Evolutionary conservation across 2,329 filamentous ascomycete species (phyloP).

Genomic region (Fusarium sacchari): DNA sequence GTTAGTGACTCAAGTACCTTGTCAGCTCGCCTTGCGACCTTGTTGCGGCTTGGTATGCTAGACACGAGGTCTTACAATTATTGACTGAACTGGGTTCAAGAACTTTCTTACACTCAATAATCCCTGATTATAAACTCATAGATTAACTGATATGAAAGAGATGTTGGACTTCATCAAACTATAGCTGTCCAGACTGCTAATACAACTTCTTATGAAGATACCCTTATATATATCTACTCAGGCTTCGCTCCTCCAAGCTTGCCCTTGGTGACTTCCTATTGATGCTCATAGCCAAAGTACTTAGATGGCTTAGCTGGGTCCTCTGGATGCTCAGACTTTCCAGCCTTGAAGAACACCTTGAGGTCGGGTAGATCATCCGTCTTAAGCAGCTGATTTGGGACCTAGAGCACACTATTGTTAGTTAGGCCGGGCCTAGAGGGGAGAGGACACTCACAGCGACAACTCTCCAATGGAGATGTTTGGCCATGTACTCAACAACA

Average conservation of each 20-base stretch:
- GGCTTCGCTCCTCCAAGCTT: background rate
- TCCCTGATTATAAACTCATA: too few species aligned
- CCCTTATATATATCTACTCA: background rate
- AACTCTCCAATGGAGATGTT: background rate
- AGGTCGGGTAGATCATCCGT: background rate
- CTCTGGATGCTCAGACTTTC: background rate
- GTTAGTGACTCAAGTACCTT: too few species aligned
- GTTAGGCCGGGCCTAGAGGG: rapidly evolving
- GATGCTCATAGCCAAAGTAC: background rate
- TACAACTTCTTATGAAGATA: rapidly evolving
- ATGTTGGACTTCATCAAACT: too few species aligned
- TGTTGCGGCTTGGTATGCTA: too few species aligned
- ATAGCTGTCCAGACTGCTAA: background rate
- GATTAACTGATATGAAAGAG: too few species aligned
- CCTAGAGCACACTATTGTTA: background rate
- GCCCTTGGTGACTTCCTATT: background rate
- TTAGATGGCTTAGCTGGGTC: background rate
- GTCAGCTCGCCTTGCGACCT: too few species aligned
- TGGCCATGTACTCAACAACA: background rate
- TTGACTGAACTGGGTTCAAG: too few species aligned
- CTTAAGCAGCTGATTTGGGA: background rate
- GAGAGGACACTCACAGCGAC: background rate
- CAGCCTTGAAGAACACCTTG: background rate
- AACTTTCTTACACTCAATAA: too few species aligned
- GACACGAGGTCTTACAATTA: too few species aligned